Conservation (phyloP, 306 rosid genomes). For the Cajanus cajan region DNA sequence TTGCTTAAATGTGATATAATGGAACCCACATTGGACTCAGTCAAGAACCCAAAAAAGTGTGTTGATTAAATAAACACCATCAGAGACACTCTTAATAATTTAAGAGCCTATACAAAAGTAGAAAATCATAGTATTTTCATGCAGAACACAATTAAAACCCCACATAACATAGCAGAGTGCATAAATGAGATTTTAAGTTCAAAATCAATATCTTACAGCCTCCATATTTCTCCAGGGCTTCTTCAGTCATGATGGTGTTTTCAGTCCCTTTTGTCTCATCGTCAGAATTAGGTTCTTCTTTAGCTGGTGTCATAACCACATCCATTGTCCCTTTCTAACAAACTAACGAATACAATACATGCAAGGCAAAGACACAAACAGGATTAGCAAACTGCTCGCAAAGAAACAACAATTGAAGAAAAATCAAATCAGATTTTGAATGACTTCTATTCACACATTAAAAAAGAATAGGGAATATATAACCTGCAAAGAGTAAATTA, state of each 20-base stretch:
- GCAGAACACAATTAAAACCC: not conserved
- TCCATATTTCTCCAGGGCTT: not conserved
- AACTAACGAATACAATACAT: not conserved
- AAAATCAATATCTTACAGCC: constrained; percentile 24
- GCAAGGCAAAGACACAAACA: constrained; percentile 16
- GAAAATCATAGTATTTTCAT: constrained; percentile 2
- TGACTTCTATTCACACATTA: not conserved
- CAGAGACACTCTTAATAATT: not conserved
- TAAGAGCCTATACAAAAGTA: not conserved
- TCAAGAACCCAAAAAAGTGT: not conserved
- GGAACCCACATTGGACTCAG: not conserved
- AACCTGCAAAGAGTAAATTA: not conserved
- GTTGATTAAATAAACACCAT: not conserved
- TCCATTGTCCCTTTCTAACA: constrained; percentile 16
- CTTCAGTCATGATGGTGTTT: not conserved
- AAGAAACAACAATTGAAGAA: not conserved
- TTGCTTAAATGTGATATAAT: not conserved
- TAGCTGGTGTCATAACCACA: not conserved
- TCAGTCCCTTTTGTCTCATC: constrained; percentile 12
- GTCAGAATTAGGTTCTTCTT: not conserved
- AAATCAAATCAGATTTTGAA: not conserved
- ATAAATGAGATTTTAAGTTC: not conserved
- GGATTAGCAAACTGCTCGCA: not conserved
- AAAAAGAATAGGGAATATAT: not conserved
- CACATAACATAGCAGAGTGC: not conserved